Evolutionary conservation across 176 grass and related monocot species (phyloP).

Genomic region (Carex cristatella): DNA sequence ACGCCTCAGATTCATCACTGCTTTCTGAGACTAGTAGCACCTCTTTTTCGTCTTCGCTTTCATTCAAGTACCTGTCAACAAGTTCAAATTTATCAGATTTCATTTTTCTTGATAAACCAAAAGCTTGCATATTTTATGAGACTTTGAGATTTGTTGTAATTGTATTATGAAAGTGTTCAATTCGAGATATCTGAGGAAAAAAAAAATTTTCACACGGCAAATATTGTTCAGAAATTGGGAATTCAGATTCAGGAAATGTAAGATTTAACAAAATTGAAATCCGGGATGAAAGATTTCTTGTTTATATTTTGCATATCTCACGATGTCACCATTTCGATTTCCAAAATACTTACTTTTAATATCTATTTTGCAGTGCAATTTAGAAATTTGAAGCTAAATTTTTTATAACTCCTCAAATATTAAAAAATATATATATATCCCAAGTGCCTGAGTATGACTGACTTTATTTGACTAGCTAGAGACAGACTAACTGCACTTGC

Average conservation of each 20-base stretch:
- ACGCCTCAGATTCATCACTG: slow-evolving; percentile 79
- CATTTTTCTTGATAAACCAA: neutral
- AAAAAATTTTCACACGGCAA: neutral
- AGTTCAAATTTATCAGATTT: neutral
- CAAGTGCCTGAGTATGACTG: neutral
- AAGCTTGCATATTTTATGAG: neutral
- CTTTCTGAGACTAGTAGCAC: slow-evolving; percentile 63
- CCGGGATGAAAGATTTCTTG: neutral
- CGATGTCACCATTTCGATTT: neutral
- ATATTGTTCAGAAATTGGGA: neutral
- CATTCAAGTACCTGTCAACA: slow-evolving; percentile 37
- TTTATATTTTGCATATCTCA: neutral
- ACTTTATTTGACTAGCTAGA: neutral
- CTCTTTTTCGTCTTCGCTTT: slow-evolving; percentile 36
- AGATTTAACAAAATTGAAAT: neutral
- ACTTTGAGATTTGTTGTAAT: neutral
- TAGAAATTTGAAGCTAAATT: neutral
- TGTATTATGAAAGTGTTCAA: neutral
- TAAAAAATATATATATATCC: neutral
- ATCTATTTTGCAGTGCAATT: neutral
- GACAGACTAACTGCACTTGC: neutral
- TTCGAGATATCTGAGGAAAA: neutral
- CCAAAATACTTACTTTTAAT: neutral
- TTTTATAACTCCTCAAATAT: neutral
- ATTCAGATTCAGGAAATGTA: neutral